Conservation (phyloP, 352 stramenopile species). For the Pythium graminicola region DNA sequence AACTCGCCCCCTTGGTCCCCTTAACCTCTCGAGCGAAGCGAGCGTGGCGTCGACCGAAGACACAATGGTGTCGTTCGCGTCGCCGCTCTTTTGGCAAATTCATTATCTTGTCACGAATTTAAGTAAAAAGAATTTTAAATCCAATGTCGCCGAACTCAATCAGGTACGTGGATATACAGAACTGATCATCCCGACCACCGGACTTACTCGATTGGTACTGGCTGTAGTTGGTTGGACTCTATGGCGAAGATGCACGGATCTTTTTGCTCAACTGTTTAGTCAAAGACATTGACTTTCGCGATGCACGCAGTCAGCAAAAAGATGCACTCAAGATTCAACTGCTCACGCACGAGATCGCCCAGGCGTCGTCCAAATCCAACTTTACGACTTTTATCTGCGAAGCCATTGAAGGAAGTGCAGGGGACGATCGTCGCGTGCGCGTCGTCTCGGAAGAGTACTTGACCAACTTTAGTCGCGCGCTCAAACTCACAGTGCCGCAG, state of each 20-base stretch:
- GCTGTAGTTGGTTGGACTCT: conserved; percentile 81
- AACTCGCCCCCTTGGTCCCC: not conserved
- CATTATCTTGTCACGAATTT: conserved; percentile 91
- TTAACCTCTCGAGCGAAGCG: not conserved
- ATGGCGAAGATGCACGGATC: conserved; percentile 87
- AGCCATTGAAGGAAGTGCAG: conserved; percentile 63
- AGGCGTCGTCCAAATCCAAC: conserved; percentile 83
- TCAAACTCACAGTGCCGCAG: conserved; percentile 83
- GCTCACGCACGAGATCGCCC: conserved; percentile 85
- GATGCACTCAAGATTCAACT: conserved; percentile 87
- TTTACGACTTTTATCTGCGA: conserved; percentile 89
- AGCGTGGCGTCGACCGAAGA: not conserved
- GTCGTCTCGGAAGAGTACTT: conserved; percentile 78
- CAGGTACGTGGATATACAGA: too few species aligned
- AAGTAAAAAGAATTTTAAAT: conserved; percentile 93
- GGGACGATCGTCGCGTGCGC: conserved; percentile 30
- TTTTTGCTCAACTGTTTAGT: conserved; percentile 90
- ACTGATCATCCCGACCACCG: too few species aligned
- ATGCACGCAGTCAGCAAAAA: conserved; percentile 73
- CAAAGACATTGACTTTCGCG: conserved; percentile 87
- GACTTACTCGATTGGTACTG: not conserved
- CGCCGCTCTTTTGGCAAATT: conserved; percentile 92
- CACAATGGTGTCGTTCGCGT: conserved; percentile 86
- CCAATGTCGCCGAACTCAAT: conserved; percentile 89
- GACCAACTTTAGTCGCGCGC: conserved; percentile 61